Evolutionary conservation across 805 yeast genomes (phyloP).

Genomic region (Candida ipomoeae): DNA sequence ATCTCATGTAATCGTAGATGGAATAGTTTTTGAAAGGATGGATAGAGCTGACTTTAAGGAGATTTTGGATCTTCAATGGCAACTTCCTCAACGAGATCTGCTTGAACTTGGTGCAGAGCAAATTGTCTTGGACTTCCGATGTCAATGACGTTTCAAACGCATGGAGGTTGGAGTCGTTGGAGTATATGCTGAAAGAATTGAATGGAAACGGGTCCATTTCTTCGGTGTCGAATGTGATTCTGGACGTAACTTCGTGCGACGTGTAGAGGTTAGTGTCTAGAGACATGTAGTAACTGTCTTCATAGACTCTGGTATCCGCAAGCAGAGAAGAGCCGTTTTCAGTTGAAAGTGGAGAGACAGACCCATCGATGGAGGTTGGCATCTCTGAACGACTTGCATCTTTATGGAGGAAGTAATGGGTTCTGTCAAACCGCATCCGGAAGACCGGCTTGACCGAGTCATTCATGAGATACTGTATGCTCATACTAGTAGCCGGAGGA

Average conservation of each 20-base stretch:
- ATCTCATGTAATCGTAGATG: constrained; percentile 35
- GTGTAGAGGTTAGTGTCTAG: constrained; percentile 33
- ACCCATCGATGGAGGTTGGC: constrained; percentile 3
- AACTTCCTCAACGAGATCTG: constrained; percentile 23
- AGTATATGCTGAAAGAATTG: constrained; percentile 26
- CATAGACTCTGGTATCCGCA: constrained; percentile 17
- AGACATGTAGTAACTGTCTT: constrained; percentile 32
- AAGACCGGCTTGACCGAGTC: constrained; percentile 27
- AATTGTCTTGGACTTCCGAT: constrained; percentile 26
- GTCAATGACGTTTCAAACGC: constrained; percentile 28
- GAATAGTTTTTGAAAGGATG: constrained; percentile 32
- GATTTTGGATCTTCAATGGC: constrained; percentile 34
- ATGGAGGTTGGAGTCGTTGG: constrained; percentile 39
- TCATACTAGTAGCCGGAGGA: constrained; percentile 22
- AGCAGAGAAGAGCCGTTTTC: constrained; percentile 6
- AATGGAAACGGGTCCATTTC: constrained; percentile 33
- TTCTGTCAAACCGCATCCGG: constrained; percentile 26
- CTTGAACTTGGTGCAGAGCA: constrained; percentile 21
- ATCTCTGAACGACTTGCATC: constrained; percentile 14
- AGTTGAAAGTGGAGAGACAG: constrained; percentile 10
- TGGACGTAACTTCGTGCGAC: constrained; percentile 22
- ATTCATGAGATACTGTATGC: constrained; percentile 28
- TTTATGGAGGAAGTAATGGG: constrained; percentile 29
- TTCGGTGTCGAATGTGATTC: constrained; percentile 14
- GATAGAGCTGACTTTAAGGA: constrained; percentile 28